Percentiles rank a stretch among this genome's conserved stretches.
These are phyloP conservation scores for Euphrasia confusa DNA, from an alignment of 257 asterid genomes.

Conservation along the genomic window DNA sequence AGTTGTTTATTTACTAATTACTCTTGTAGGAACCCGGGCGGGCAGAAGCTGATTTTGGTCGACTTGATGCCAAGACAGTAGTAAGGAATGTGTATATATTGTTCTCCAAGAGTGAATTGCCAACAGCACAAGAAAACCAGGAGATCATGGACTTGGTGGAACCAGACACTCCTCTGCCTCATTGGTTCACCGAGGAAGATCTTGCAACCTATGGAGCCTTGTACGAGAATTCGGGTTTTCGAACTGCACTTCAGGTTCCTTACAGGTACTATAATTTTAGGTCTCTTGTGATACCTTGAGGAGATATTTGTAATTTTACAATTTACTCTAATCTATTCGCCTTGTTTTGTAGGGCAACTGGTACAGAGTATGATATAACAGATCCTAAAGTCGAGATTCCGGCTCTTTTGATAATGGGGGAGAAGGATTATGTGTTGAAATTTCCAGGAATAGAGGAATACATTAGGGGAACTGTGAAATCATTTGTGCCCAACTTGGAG, in stretches of 20 bases:
- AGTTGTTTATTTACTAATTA: background rate
- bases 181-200: constrained; percentile 70
- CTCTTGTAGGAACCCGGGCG: constrained; percentile 62
- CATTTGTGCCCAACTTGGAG: constrained; percentile 55
- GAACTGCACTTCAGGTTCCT: constrained; percentile 63
- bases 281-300: background rate
- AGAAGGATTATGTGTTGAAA: constrained; percentile 55
- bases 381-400: constrained; percentile 56
- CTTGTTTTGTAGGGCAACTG: constrained; percentile 34
- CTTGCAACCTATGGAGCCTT: constrained; percentile 53
- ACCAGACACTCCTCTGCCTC: constrained; percentile 53
- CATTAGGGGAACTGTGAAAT: constrained; percentile 41
- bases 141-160: constrained; percentile 80
- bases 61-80: constrained; percentile 63
- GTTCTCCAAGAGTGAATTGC: constrained; percentile 63
- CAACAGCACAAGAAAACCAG: constrained; percentile 55
- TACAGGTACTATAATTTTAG: constrained; percentile 44
- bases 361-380: constrained; percentile 13
- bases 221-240: constrained; percentile 68
- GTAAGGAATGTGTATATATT: constrained; percentile 62
- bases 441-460: constrained; percentile 64
- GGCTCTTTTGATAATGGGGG: constrained; percentile 64
- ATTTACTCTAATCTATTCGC: background rate
- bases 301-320: no score
- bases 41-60: constrained; percentile 81